Conservation (phyloP, 805 yeast species). For the Phaffomyces antillensis region DNA sequence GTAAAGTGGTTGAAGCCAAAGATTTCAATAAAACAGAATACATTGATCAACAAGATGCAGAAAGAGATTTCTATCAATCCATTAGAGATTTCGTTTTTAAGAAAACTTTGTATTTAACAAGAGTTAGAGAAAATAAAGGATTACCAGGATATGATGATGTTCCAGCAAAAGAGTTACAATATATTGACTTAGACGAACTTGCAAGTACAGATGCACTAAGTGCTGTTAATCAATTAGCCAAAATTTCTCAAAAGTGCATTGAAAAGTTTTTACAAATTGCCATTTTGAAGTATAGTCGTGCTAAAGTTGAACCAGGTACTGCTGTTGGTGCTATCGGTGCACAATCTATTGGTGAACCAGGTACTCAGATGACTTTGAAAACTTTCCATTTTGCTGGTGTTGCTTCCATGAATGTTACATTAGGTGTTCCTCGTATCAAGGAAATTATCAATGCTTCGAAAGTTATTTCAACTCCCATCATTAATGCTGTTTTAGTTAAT, state of each 20-base stretch:
- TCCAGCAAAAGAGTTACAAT: slow-evolving; percentile 39
- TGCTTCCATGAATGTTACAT: slow-evolving; percentile 96
- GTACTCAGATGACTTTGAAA: slow-evolving; percentile 96
- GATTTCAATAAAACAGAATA: slow-evolving; percentile 46
- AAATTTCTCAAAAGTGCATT: slow-evolving; percentile 57
- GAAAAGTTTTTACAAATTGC: slow-evolving; percentile 67
- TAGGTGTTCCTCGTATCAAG: slow-evolving; percentile 99
- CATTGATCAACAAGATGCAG: slow-evolving; percentile 84
- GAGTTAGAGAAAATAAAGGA: slow-evolving; percentile 46
- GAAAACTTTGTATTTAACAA: slow-evolving; percentile 53
- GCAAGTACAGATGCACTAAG: slow-evolving; percentile 30
- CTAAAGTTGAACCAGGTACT: slow-evolving; percentile 97
- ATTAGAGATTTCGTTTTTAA: slow-evolving; percentile 53
- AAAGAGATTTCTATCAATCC: slow-evolving; percentile 75
- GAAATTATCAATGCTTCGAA: slow-evolving; percentile 97
- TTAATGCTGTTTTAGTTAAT: slow-evolving; percentile 88
- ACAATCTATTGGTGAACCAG: slow-evolving; percentile 98
- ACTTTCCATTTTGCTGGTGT: slow-evolving; percentile 99
- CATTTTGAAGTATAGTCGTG: slow-evolving; percentile 72
- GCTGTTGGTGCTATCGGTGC: slow-evolving; percentile 99
- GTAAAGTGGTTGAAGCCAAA: slow-evolving; percentile 40
- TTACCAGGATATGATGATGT: slow-evolving; percentile 38
- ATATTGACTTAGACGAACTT: slow-evolving; percentile 31
- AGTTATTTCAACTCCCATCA: slow-evolving; percentile 91
- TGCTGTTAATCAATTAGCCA: slow-evolving; percentile 57